Conservation (phyloP, 208 protist species). For the Acanthamoeba polyphaga region DNA sequence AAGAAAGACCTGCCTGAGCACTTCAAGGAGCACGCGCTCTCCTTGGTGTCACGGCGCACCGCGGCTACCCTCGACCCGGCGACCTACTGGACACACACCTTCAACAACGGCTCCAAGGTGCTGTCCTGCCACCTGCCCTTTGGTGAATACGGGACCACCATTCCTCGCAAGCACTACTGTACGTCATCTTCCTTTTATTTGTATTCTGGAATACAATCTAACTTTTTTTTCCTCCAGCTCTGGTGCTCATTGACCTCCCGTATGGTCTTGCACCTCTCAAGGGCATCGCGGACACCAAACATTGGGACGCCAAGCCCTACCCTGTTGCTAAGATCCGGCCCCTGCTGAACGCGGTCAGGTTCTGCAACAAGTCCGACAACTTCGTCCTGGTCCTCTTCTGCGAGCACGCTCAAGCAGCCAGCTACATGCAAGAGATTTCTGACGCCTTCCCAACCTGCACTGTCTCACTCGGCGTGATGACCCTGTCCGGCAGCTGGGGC, state of each 20-base stretch:
- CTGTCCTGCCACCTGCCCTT: no score
- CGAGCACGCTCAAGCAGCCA: background rate
- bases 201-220: background rate
- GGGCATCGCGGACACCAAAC: background rate
- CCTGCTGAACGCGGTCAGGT: background rate
- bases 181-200: no score
- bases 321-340: background rate
- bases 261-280: background rate
- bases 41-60: no score
- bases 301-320: background rate
- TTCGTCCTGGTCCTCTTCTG: background rate
- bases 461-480: background rate
- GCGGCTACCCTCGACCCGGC: no score
- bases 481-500: background rate
- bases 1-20: no score
- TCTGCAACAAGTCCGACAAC: background rate
- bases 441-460: background rate
- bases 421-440: background rate
- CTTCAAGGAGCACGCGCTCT: no score
- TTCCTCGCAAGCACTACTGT: no score
- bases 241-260: background rate
- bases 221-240: background rate
- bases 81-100: no score
- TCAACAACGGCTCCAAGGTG: no score
- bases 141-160: no score